Conservation (phyloP, 768 basidiomycete species). For the Termitomyces sp. region DNA sequence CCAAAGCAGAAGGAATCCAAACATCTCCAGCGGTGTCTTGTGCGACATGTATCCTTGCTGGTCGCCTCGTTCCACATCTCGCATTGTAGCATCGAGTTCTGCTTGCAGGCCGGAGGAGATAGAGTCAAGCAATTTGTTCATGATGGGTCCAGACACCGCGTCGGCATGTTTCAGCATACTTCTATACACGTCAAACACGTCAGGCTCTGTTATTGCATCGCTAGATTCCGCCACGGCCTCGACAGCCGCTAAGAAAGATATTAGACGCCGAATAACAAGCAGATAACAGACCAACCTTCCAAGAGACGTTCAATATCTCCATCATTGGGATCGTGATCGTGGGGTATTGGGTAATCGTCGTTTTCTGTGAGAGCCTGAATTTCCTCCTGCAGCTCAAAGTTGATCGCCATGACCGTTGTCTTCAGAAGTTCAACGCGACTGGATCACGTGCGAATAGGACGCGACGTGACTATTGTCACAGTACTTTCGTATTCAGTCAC, state of each 20-base stretch:
- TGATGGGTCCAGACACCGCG: slow-evolving; percentile 52
- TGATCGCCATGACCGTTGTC: slow-evolving; percentile 31
- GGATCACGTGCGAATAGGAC: slow-evolving; percentile 6
- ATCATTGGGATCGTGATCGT: slow-evolving; percentile 58
- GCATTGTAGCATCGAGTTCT: slow-evolving; percentile 66
- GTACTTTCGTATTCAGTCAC: too few relatives aligned
- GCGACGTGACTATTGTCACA: too few relatives aligned
- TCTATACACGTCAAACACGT: slow-evolving; percentile 78
- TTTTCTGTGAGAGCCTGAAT: slow-evolving; percentile 59
- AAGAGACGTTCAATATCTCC: slow-evolving; percentile 52
- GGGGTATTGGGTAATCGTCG: slow-evolving; percentile 56
- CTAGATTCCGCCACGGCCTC: slow-evolving; percentile 73
- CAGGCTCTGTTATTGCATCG: slow-evolving; percentile 59
- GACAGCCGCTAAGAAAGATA: slow-evolving; percentile 55
- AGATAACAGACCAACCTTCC: slow-evolving; percentile 38
- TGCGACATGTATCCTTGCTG: slow-evolving; percentile 56
- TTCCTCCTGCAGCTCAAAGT: slow-evolving; percentile 79
- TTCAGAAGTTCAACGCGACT: slow-evolving; percentile 33
- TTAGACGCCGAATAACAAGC: background rate
- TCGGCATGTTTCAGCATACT: slow-evolving; percentile 75
- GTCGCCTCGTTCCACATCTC: slow-evolving; percentile 66
- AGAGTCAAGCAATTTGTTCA: slow-evolving; percentile 87
- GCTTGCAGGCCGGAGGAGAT: slow-evolving; percentile 69
- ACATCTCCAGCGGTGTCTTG: slow-evolving; percentile 80
- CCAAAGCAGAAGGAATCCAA: slow-evolving; percentile 90